Conservation (phyloP, 768 basidiomycete genomes). For the Gymnopilus junonius region DNA sequence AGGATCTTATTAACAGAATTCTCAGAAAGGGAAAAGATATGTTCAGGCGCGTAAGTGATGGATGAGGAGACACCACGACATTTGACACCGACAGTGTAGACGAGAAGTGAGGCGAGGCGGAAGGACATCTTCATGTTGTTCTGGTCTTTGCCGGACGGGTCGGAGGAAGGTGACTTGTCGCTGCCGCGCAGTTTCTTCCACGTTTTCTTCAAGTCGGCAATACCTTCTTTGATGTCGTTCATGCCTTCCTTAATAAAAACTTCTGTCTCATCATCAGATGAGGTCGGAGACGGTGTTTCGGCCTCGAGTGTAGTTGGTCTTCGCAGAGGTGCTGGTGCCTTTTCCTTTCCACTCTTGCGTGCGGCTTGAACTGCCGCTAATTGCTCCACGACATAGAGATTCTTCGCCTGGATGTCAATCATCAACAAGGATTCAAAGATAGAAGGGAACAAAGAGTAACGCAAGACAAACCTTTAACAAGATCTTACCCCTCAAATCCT, state of each 20-base stretch:
- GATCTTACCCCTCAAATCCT: slow-evolving; percentile 79
- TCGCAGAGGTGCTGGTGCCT: not conserved
- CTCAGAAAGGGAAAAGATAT: slow-evolving; percentile 95
- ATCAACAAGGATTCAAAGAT: not conserved
- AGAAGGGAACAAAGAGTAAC: too few species aligned
- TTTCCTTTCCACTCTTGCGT: slow-evolving; percentile 57
- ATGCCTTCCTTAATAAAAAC: slow-evolving; percentile 21
- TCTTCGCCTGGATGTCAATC: slow-evolving; percentile 6
- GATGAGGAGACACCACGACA: slow-evolving; percentile 90
- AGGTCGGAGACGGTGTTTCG: slow-evolving; percentile 21
- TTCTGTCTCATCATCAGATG: slow-evolving; percentile 25
- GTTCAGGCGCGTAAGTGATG: slow-evolving; percentile 82
- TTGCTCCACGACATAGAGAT: slow-evolving; percentile 75
- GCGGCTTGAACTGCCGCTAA: slow-evolving; percentile 66
- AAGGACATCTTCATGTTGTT: slow-evolving; percentile 64
- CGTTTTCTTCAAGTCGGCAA: slow-evolving; percentile 24
- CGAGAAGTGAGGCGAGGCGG: slow-evolving; percentile 72
- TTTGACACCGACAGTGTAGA: slow-evolving; percentile 96
- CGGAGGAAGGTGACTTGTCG: too few species aligned
- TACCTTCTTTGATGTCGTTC: slow-evolving; percentile 21
- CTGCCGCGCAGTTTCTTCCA: slow-evolving; percentile 32
- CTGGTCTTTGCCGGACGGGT: slow-evolving; percentile 52
- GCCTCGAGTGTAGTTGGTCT: slow-evolving; percentile 62
- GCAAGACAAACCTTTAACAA: slow-evolving; percentile 67
- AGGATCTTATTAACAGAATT: slow-evolving; percentile 76